These are phyloP conservation scores for Vinca minor DNA, from an alignment of 257 asterid species.

Conservation along the genomic window DNA sequence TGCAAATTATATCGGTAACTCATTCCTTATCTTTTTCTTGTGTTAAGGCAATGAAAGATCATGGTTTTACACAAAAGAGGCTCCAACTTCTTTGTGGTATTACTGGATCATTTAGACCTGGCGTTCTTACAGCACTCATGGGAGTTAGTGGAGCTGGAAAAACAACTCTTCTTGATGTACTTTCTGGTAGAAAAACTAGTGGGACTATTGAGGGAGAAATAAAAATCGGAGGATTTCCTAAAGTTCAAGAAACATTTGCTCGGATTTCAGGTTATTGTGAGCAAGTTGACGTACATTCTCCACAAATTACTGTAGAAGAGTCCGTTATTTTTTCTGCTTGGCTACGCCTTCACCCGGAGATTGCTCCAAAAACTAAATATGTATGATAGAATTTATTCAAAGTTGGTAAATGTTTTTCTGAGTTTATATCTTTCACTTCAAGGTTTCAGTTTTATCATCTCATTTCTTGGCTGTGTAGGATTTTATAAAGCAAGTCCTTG, in stretches of 20 bases:
- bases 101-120: conserved; percentile 52
- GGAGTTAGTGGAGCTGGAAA: conserved; percentile 65
- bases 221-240: conserved; percentile 49
- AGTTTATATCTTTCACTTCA: background rate
- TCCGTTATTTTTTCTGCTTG: conserved; percentile 50
- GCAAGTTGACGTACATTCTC: conserved; percentile 51
- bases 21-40: background rate
- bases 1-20: background rate
- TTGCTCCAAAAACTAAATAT: conserved; percentile 34
- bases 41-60: conserved; percentile 43
- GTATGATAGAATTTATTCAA: conserved; percentile 19
- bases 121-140: conserved; percentile 57
- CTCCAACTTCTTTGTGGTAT: conserved; percentile 47
- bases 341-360: conserved; percentile 46
- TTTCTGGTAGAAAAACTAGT: conserved; percentile 52
- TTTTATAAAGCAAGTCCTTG: conserved; percentile 49
- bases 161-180: conserved; percentile 62
- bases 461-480: conserved; percentile 22
- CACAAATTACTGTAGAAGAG: conserved; percentile 50
- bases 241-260: conserved; percentile 51
- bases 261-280: conserved; percentile 55
- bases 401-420: background rate
- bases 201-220: conserved; percentile 46
- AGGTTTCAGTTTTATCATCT: background rate
- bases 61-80: conserved; percentile 32